Evolutionary conservation across 2,329 filamentous ascomycete species (phyloP).

Genomic region (Aureobasidium musti): DNA sequence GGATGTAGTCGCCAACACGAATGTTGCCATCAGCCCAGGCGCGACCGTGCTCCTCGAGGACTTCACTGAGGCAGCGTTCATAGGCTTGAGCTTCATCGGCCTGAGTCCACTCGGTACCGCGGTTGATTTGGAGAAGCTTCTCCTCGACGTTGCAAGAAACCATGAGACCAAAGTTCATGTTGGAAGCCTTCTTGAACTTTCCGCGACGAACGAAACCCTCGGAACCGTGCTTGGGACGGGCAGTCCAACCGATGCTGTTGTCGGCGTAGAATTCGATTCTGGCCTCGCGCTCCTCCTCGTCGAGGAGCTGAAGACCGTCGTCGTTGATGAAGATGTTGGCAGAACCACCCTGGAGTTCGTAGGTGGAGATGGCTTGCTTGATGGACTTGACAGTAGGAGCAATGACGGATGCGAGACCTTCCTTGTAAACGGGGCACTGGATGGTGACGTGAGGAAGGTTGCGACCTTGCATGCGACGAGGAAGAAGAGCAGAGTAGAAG

Average conservation of each 20-base stretch:
- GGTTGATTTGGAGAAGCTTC: constrained; percentile 50
- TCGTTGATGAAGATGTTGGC: constrained; percentile 78
- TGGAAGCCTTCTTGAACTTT: constrained; percentile 70
- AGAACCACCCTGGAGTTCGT: constrained; percentile 75
- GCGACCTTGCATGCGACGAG: constrained; percentile 59
- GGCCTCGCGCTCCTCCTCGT: constrained; percentile 49
- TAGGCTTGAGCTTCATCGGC: constrained; percentile 52
- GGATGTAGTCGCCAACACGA: constrained; percentile 63
- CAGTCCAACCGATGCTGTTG: constrained; percentile 55
- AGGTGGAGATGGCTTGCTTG: constrained; percentile 75
- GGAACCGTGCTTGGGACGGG: constrained; percentile 54
- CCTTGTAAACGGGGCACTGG: constrained; percentile 87
- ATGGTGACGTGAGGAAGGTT: constrained; percentile 70
- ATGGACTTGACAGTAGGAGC: constrained; percentile 74
- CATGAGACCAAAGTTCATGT: constrained; percentile 72
- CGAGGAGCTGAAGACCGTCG: constrained; percentile 67
- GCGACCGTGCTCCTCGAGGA: constrained; percentile 56
- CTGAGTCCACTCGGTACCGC: constrained; percentile 42
- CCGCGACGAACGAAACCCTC: constrained; percentile 57
- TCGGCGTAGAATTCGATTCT: constrained; percentile 54
- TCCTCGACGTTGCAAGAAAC: constrained; percentile 64
- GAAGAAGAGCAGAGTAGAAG: constrained; percentile 75
- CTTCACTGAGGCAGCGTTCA: constrained; percentile 52
- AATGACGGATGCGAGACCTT: constrained; percentile 74
- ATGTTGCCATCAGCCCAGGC: constrained; percentile 64